These are phyloP conservation scores for Senna siamea DNA, from an alignment of 306 rosid species.

Conservation along the genomic window DNA sequence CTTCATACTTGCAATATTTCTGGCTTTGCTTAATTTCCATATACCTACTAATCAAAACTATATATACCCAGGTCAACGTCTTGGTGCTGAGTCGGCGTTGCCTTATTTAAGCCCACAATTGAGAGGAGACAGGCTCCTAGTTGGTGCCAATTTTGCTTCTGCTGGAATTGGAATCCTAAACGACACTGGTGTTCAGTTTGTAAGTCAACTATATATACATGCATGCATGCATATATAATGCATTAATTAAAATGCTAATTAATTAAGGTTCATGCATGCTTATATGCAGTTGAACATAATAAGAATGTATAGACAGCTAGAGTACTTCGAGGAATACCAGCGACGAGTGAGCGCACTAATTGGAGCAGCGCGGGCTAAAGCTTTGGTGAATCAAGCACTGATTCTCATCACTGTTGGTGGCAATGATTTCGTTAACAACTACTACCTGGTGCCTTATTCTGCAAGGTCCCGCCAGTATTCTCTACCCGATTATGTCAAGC, in stretches of 20 bases:
- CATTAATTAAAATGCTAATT: too few species aligned
- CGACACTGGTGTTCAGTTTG: conserved; percentile 83
- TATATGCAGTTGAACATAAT: conserved; percentile 60
- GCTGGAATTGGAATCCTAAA: conserved; percentile 85
- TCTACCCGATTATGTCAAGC: conserved; percentile 61
- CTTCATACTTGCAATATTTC: too few species aligned
- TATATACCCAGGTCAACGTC: conserved; percentile 52
- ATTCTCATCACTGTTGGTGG: conserved; percentile 70
- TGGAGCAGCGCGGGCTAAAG: conserved; percentile 42
- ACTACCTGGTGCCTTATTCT: conserved; percentile 61
- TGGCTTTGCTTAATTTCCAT: too few species aligned
- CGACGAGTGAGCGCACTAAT: conserved; percentile 43
- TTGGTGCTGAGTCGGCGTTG: conserved; percentile 57
- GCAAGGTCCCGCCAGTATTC: conserved; percentile 66
- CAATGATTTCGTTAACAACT: conserved; percentile 81
- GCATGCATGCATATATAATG: too few species aligned
- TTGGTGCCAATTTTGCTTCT: conserved; percentile 82
- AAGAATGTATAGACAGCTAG: conserved; percentile 64
- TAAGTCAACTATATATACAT: too few species aligned
- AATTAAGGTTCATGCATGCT: too few species aligned
- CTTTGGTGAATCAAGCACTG: conserved; percentile 56
- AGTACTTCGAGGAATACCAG: conserved; percentile 67
- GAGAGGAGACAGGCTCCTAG: conserved; percentile 58
- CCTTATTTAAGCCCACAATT: conserved; percentile 77
- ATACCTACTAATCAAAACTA: too few species aligned